Conservation (phyloP, 768 basidiomycete genomes). For the Mycena albidolilacea region DNA sequence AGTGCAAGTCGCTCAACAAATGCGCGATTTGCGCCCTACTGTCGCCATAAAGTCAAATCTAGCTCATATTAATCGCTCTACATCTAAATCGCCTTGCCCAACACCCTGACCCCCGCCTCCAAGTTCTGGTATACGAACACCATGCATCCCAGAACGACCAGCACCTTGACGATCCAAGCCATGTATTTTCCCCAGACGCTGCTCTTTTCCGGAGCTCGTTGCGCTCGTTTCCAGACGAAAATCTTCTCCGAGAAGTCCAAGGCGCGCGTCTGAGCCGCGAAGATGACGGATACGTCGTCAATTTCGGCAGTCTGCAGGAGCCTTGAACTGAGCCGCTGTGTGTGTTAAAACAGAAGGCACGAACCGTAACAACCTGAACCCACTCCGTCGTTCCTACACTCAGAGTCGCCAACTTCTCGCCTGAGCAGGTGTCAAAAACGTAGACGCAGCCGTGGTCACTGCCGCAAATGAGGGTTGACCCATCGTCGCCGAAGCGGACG, state of each 20-base stretch:
- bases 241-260: conserved; percentile 19
- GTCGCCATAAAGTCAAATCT: too few species aligned
- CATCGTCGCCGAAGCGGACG: conserved; percentile 17
- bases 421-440: conserved; percentile 20
- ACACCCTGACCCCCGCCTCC: not conserved
- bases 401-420: conserved; percentile 11
- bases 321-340: conserved; percentile 3
- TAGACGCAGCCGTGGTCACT: conserved; percentile 26
- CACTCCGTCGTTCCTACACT: conserved; percentile 19
- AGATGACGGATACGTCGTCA: conserved; percentile 17
- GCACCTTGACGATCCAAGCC: not conserved
- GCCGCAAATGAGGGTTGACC: conserved; percentile 13
- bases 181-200: conserved; percentile 7
- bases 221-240: conserved; percentile 23
- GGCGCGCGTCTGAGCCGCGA: conserved; percentile 21
- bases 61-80: too few species aligned
- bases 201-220: conserved; percentile 5
- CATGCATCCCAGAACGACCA: conserved; percentile 22
- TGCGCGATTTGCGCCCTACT: too few species aligned
- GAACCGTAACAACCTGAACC: conserved; percentile 18
- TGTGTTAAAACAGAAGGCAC: not conserved
- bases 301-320: conserved; percentile 14
- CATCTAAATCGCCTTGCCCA: not conserved
- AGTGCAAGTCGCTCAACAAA: too few species aligned
- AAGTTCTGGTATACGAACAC: conserved; percentile 18